Conservation (phyloP, 2,329 filamentous ascomycete genomes). For the Monosporascus sp. region DNA sequence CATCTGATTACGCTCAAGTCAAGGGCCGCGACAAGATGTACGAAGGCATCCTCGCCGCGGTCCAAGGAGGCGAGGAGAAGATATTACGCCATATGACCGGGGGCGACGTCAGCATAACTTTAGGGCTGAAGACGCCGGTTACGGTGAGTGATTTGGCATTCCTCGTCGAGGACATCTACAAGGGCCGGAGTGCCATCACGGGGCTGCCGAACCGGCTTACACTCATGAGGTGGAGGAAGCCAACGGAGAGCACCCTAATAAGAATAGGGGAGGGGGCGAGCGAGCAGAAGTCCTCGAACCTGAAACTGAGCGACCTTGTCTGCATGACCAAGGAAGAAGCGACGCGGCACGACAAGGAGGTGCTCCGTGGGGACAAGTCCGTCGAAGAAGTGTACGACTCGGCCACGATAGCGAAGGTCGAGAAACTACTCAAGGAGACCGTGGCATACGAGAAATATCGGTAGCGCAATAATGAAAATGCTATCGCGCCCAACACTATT, state of each 20-base stretch:
- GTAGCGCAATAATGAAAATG: constrained; percentile 19
- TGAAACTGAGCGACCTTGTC: constrained; percentile 36
- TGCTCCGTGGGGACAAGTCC: constrained; percentile 63
- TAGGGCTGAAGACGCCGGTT: constrained; percentile 75
- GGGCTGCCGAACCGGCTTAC: constrained; percentile 74
- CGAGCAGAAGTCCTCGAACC: constrained; percentile 70
- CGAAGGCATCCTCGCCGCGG: constrained; percentile 68
- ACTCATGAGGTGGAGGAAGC: constrained; percentile 75
- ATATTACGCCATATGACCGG: constrained; percentile 51
- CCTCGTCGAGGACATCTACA: constrained; percentile 82
- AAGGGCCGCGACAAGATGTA: constrained; percentile 91
- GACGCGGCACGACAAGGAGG: constrained; percentile 67
- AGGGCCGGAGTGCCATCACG: constrained; percentile 75
- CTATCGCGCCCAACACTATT: neutral
- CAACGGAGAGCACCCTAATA: constrained; percentile 50
- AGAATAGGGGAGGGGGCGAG: constrained; percentile 58
- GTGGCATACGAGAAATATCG: constrained; percentile 51
- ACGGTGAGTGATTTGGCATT: constrained; percentile 80
- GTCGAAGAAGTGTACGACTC: constrained; percentile 70
- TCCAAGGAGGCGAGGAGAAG: constrained; percentile 77
- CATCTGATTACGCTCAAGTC: constrained; percentile 72
- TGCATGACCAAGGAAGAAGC: constrained; percentile 30
- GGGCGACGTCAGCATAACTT: constrained; percentile 41
- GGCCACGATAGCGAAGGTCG: constrained; percentile 61
- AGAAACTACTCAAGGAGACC: constrained; percentile 62